Evolutionary conservation across 2,329 filamentous ascomycete genomes (phyloP).

Genomic region (Colletotrichum theobromicola): DNA sequence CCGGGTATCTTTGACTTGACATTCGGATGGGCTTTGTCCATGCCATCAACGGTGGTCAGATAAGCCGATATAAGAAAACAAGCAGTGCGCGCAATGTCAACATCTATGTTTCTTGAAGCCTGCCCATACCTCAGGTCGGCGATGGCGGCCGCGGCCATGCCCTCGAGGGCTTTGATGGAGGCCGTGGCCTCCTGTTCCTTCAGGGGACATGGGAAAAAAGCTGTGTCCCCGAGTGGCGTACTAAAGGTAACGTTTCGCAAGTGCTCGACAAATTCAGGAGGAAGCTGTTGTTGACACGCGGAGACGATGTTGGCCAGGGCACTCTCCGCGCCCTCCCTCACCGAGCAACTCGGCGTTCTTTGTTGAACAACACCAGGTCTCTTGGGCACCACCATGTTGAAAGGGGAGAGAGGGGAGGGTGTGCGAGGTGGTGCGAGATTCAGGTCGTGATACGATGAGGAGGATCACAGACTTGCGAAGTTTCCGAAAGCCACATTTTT

Average conservation of each 20-base stretch:
- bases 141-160: slow-evolving; percentile 63
- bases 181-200: slow-evolving; percentile 44
- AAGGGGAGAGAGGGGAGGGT: background rate
- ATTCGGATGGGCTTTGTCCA: slow-evolving; percentile 51
- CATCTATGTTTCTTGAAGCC: slow-evolving; percentile 43
- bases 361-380: slow-evolving; percentile 7
- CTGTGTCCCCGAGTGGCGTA: slow-evolving; percentile 31
- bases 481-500: slow-evolving; percentile 14
- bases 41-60: slow-evolving; percentile 58
- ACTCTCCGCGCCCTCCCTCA: slow-evolving; percentile 33
- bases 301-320: slow-evolving; percentile 32
- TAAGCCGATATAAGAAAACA: slow-evolving; percentile 65
- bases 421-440: background rate
- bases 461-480: background rate
- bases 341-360: slow-evolving; percentile 30
- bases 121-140: slow-evolving; percentile 58
- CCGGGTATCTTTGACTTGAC: slow-evolving; percentile 38
- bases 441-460: background rate
- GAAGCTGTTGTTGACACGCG: slow-evolving; percentile 34
- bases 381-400: slow-evolving; percentile 17
- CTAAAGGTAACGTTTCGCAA: slow-evolving; percentile 34
- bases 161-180: slow-evolving; percentile 65
- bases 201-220: slow-evolving; percentile 45
- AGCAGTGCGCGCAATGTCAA: slow-evolving; percentile 59
- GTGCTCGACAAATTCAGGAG: slow-evolving; percentile 32